These are phyloP conservation scores for Metschnikowia henanensis DNA, from an alignment of 805 yeast genomes.

Conservation along the genomic window DNA sequence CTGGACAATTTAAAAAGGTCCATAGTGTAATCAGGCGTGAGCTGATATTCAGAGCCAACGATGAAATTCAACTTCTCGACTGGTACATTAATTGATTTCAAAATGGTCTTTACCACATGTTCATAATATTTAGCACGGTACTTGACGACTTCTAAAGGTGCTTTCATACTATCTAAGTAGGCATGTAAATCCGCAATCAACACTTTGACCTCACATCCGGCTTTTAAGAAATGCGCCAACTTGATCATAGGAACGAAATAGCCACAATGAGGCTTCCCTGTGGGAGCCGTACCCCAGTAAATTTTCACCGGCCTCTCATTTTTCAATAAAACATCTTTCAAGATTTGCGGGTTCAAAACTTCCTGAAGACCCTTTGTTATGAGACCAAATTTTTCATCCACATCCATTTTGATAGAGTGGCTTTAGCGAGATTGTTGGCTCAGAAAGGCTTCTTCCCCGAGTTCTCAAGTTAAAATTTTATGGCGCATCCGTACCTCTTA, in stretches of 20 bases:
- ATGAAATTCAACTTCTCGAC: slow-evolving; percentile 84
- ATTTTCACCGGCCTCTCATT: slow-evolving; percentile 80
- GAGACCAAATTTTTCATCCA: slow-evolving; percentile 65
- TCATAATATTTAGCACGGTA: slow-evolving; percentile 92
- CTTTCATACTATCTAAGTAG: slow-evolving; percentile 97
- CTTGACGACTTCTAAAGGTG: slow-evolving; percentile 87
- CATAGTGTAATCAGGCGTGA: slow-evolving; percentile 73
- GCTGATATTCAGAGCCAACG: slow-evolving; percentile 89
- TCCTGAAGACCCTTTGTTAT: slow-evolving; percentile 91
- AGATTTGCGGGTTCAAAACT: slow-evolving; percentile 83
- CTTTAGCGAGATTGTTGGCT: background rate
- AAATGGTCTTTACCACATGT: slow-evolving; percentile 76
- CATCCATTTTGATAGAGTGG: slow-evolving; percentile 35
- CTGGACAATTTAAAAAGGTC: slow-evolving; percentile 88
- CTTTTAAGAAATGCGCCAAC: slow-evolving; percentile 89
- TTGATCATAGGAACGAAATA: slow-evolving; percentile 98
- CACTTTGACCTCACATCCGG: slow-evolving; percentile 94
- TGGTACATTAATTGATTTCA: slow-evolving; percentile 86
- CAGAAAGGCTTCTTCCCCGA: background rate
- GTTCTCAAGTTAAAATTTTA: background rate
- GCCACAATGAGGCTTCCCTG: slow-evolving; percentile 98
- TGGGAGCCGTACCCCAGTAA: slow-evolving; percentile 99
- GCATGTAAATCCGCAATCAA: slow-evolving; percentile 96
- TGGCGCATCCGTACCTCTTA: background rate
- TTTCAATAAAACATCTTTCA: slow-evolving; percentile 77